Evolutionary conservation across 2,329 filamentous ascomycete genomes (phyloP), one percentile per base, ranked within the genome.

Genomic region (Pseudocercospora fijiensis): DNA sequence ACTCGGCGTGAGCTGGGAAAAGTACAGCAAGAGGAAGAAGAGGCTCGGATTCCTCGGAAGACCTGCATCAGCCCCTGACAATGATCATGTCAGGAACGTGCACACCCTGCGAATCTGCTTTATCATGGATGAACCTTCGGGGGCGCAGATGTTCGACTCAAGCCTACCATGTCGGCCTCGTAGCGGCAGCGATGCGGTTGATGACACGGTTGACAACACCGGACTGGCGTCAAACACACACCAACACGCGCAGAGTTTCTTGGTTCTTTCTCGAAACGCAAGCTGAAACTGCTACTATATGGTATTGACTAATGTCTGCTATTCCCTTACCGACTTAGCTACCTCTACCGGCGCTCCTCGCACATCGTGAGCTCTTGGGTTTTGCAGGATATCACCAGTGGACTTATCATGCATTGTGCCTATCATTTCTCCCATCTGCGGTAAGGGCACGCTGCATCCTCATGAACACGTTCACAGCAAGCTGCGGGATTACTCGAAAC

Each of bases 221-320:
- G 28, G 53, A 26, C 53, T 56, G 53, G 53, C 53, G 53, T 56
- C 53, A 56, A 56, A 56, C 49, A 56, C 18, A 33, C 24, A 51
- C 53, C 53, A 56, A 22, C 28, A 22, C 27, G 18, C 53, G 28
- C 28, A 22, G 28, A 41, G 27, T 33, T 28, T 56, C 53, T 37
- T 28, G 22, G 51, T 20, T 41, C 28, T 13, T 13, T 18, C 26
- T 20, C 53, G 49, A 56, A 56, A 56, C 53, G 18, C 53, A 55
- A 27, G 27, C 30, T 56, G 53, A 56, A 56, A 56, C 53, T 37
- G 53, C 27, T 11, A n/a, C 22, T 20, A 28, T 18, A n/a, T 41
- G 53, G 53, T 41, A 27, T 56, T 56, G 49, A 53, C 22, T 53
- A 56, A 56, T 56, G 53, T 37, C 53, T 41, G 2, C 22, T 33